These are phyloP conservation scores for Fusarium equiseti DNA, from an alignment of 2,329 filamentous ascomycete species.

Conservation along the genomic window DNA sequence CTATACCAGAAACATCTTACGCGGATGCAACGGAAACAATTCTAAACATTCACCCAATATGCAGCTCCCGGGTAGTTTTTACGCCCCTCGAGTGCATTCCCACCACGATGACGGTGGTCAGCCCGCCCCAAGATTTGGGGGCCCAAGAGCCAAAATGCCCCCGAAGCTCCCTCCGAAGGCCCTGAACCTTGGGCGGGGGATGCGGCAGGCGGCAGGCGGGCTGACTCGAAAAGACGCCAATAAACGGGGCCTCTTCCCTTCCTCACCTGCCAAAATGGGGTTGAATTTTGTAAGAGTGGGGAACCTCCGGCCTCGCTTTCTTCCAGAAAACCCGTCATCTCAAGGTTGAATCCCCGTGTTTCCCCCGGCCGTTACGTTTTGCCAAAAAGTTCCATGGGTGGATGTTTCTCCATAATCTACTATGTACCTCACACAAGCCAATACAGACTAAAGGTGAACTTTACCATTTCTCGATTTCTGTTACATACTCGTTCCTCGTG, in stretches of 20 bases:
- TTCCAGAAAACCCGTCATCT: slow-evolving; percentile 46
- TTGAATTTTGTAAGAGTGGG: slow-evolving; percentile 14
- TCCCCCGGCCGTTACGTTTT: slow-evolving; percentile 20
- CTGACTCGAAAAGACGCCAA: slow-evolving; percentile 6
- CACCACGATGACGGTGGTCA: slow-evolving; percentile 10
- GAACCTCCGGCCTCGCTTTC: slow-evolving; percentile 40
- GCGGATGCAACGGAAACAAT: slow-evolving; percentile 27
- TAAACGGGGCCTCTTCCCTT: slow-evolving; percentile 4
- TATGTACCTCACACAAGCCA: slow-evolving; percentile 5
- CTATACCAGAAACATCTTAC: background rate
- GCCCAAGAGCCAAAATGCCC: slow-evolving; percentile 1
- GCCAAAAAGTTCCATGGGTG: slow-evolving; percentile 12
- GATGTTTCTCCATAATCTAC: slow-evolving; percentile 28
- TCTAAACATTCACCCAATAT: slow-evolving; percentile 4
- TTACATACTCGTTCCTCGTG: slow-evolving; percentile 21
- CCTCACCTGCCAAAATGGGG: slow-evolving; percentile 43
- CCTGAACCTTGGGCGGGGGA: background rate
- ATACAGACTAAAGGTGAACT: slow-evolving; percentile 13
- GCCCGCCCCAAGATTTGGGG: slow-evolving; percentile 13
- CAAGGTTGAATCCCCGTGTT: slow-evolving; percentile 33
- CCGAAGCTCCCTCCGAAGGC: slow-evolving; percentile 10
- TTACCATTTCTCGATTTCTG: slow-evolving; percentile 22
- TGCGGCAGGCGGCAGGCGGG: slow-evolving; percentile 7
- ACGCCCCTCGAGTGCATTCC: background rate
- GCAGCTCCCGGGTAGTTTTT: slow-evolving; percentile 25